These are phyloP conservation scores for Tetrastigma voinierianum DNA, from an alignment of 164 flowering plant species.

Conservation along the genomic window DNA sequence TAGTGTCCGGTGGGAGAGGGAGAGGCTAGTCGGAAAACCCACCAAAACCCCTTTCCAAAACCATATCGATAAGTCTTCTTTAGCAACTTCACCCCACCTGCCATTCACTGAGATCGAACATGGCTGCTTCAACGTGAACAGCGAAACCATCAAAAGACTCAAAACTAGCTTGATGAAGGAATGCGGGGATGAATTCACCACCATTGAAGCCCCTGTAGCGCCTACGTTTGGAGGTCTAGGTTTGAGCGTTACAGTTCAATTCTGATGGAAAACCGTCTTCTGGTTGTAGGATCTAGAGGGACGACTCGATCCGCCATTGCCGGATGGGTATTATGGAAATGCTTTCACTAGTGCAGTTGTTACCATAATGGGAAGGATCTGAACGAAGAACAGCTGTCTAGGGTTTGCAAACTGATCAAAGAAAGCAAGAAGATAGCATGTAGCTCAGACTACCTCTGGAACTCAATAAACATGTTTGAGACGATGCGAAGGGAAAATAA, in stretches of 20 bases:
- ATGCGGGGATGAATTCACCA: conserved; percentile 14
- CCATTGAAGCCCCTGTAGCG: conserved; percentile 27
- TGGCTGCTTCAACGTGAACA: conserved; percentile 17
- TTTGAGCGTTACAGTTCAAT: conserved; percentile 22
- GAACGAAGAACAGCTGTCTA: conserved; percentile 15
- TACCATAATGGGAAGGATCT: conserved; percentile 19
- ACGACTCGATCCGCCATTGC: conserved; percentile 19
- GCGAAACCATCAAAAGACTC: conserved; percentile 19
- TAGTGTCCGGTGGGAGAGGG: conserved; percentile 30
- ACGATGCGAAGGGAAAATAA: not conserved
- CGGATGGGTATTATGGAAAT: conserved; percentile 35
- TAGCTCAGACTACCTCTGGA: conserved; percentile 5
- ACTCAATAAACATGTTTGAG: conserved; percentile 10
- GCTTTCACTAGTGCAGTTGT: conserved; percentile 18
- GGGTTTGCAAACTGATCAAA: conserved; percentile 25
- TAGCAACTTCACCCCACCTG: conserved; percentile 25
- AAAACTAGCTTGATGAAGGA: conserved; percentile 24
- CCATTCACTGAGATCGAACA: conserved; percentile 22
- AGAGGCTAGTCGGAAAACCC: conserved; percentile 6
- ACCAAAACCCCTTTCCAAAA: not conserved
- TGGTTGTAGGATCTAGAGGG: conserved; percentile 19
- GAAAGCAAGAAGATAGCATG: conserved; percentile 15
- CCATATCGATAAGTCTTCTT: not conserved
- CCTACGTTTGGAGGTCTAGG: conserved; percentile 34
- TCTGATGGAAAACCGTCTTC: conserved; percentile 15